phyloP scores from a whole-genome alignment of 2,329 filamentous ascomycete genomes.

The Aulographum hederae region DNA sequence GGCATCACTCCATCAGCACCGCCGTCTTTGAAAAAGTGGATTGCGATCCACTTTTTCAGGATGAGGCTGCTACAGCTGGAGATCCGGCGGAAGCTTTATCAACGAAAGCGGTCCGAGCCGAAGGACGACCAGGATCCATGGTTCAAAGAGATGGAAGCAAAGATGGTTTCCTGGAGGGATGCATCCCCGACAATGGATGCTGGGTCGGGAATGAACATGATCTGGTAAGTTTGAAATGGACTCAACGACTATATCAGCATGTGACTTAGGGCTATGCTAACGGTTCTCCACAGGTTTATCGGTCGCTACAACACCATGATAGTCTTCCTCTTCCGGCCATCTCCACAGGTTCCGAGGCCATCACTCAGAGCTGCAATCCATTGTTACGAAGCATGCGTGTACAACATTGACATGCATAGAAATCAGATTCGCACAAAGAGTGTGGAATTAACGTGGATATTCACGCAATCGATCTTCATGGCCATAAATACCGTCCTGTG shows the following conservation, averaged over 20 bases:
- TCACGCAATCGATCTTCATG: conserved; percentile 78
- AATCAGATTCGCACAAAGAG: conserved; percentile 60
- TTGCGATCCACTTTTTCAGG: conserved; percentile 83
- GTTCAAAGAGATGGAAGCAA: conserved; percentile 64
- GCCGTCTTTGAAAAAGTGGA: conserved; percentile 63
- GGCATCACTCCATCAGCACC: conserved; percentile 55
- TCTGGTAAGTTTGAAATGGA: conserved; percentile 43
- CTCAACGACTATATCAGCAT: conserved; percentile 6
- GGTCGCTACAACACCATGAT: conserved; percentile 73
- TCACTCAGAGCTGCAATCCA: conserved; percentile 58
- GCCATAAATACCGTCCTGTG: conserved; percentile 81
- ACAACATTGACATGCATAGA: conserved; percentile 64
- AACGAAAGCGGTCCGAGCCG: conserved; percentile 62
- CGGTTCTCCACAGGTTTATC: conserved; percentile 30
- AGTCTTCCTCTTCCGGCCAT: conserved; percentile 74
- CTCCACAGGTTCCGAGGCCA: conserved; percentile 77
- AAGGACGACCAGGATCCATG: conserved; percentile 68
- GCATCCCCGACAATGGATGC: conserved; percentile 54
- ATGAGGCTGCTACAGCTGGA: conserved; percentile 80
- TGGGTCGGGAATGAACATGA: conserved; percentile 54
- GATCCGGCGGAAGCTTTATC: conserved; percentile 70
- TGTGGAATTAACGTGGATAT: conserved; percentile 86
- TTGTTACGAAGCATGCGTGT: conserved; percentile 68
- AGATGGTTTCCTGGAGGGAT: conserved; percentile 64
- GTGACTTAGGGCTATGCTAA: conserved; percentile 3